Percentiles rank a stretch among this genome's conserved stretches.
These are phyloP conservation scores for Sanghuangporus sanghuang DNA, from an alignment of 1,284 basidiomycete species.

Conservation along the genomic window DNA sequence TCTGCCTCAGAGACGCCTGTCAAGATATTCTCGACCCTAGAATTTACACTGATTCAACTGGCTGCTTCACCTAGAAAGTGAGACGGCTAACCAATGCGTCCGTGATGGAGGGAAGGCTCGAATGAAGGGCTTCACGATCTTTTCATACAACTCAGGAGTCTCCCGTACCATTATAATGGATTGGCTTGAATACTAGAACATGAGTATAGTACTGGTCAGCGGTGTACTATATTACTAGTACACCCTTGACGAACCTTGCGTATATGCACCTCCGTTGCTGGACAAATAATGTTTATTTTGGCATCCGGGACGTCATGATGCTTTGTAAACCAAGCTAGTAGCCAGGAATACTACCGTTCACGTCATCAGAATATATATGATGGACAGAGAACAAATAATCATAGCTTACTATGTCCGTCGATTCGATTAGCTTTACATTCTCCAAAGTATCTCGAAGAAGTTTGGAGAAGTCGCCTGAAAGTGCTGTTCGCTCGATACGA, in stretches of 20 bases:
- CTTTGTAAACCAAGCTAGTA: conserved; percentile 37
- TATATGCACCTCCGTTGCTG: conserved; percentile 80
- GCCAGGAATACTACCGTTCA: conserved; percentile 35
- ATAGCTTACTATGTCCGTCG: conserved; percentile 44
- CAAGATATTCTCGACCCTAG: conserved; percentile 86
- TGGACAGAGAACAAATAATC: neutral
- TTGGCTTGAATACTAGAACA: conserved; percentile 72
- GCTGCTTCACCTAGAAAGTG: neutral
- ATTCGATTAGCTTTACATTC: conserved; percentile 32
- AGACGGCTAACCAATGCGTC: conserved; percentile 67
- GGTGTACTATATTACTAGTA: neutral
- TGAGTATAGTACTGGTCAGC: neutral
- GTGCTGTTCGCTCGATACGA: conserved; percentile 52
- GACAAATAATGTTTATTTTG: conserved; percentile 73
- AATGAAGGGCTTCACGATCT: conserved; percentile 78
- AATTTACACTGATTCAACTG: neutral
- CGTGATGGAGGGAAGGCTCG: conserved; percentile 64
- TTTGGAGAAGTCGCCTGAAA: conserved; percentile 32
- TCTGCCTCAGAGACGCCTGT: conserved; percentile 76
- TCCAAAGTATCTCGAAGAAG: conserved; percentile 26
- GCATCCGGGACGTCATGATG: conserved; percentile 36
- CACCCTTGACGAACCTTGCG: conserved; percentile 47
- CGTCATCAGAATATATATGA: neutral
- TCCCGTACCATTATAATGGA: conserved; percentile 70
- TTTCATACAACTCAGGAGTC: conserved; percentile 69